Conservation (phyloP, 768 basidiomycete species). For the Kwoniella heveanensis region DNA sequence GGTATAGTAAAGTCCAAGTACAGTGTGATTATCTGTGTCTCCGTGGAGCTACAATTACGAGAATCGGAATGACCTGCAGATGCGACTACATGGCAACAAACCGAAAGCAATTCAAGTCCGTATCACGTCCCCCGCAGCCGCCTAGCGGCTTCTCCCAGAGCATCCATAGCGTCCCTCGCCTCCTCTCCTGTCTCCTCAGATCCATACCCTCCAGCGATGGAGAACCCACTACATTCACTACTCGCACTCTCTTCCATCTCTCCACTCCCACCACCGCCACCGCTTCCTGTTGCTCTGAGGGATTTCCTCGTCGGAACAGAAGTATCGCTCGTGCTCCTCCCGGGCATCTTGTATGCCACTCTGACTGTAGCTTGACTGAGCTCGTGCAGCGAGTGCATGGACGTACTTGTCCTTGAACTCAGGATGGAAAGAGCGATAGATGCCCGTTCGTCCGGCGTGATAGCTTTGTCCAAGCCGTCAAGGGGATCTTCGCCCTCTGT, state of each 20-base stretch:
- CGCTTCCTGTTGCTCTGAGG: neutral
- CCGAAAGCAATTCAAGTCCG: too few species aligned
- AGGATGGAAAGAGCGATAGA: slow-evolving; percentile 23
- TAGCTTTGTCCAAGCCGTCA: slow-evolving; percentile 9
- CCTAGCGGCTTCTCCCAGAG: slow-evolving; percentile 24
- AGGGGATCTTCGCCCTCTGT: neutral
- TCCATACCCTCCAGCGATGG: neutral
- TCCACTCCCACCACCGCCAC: neutral
- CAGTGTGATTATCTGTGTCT: too few species aligned
- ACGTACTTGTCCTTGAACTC: slow-evolving; percentile 4
- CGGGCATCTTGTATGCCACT: slow-evolving; percentile 7
- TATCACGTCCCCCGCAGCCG: slow-evolving; percentile 1
- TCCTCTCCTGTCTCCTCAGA: slow-evolving; percentile 9
- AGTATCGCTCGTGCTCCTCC: slow-evolving; percentile 1
- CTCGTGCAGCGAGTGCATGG: slow-evolving; percentile 13
- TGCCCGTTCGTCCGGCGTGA: slow-evolving; percentile 14
- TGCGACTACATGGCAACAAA: too few species aligned
- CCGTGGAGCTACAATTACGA: too few species aligned
- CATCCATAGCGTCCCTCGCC: slow-evolving; percentile 25
- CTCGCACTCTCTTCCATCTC: slow-evolving; percentile 2
- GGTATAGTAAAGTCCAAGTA: too few species aligned
- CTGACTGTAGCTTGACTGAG: slow-evolving; percentile 21
- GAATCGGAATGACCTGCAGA: too few species aligned
- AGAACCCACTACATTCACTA: slow-evolving; percentile 3
- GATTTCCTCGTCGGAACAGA: neutral